A percentile compares a stretch with the other conserved stretches of the same genome.
phyloP scores from a whole-genome alignment of 495 filamentous ascomycete genomes.

The Tuber borchii region DNA sequence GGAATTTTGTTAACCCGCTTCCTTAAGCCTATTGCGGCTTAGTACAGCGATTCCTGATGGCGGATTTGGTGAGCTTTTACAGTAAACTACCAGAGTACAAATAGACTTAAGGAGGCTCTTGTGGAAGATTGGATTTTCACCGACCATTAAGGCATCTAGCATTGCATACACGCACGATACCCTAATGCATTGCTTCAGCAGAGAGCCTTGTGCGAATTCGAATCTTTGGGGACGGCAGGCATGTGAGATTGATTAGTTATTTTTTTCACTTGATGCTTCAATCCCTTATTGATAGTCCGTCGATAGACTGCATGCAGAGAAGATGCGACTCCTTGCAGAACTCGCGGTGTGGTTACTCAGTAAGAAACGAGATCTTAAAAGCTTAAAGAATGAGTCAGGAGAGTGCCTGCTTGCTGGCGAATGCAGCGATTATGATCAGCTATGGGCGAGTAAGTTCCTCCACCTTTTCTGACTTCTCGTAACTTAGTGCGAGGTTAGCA shows the following conservation, averaged over 20 bases:
- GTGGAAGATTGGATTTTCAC: no score
- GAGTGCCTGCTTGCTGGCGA: background rate
- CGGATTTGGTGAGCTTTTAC: no score
- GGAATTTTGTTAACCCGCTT: no score
- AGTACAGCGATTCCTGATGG: no score
- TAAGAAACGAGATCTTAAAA: background rate
- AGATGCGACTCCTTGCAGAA: background rate
- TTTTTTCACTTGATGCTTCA: background rate
- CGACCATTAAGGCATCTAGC: background rate
- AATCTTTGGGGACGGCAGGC: background rate
- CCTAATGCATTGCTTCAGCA: background rate
- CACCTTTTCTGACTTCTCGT: background rate
- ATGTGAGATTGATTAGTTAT: background rate
- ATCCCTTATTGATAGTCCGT: background rate
- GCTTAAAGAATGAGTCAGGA: background rate
- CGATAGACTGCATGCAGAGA: background rate
- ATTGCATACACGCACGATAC: background rate
- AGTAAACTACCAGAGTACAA: no score
- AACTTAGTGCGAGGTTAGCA: background rate
- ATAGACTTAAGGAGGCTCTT: no score
- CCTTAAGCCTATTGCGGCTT: no score
- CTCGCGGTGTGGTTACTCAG: background rate
- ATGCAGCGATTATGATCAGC: background rate
- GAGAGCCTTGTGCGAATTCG: background rate
- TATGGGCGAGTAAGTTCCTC: background rate